phyloP scores from a whole-genome alignment of 257 asterid genomes.

The Solanum megistacrolobum region DNA sequence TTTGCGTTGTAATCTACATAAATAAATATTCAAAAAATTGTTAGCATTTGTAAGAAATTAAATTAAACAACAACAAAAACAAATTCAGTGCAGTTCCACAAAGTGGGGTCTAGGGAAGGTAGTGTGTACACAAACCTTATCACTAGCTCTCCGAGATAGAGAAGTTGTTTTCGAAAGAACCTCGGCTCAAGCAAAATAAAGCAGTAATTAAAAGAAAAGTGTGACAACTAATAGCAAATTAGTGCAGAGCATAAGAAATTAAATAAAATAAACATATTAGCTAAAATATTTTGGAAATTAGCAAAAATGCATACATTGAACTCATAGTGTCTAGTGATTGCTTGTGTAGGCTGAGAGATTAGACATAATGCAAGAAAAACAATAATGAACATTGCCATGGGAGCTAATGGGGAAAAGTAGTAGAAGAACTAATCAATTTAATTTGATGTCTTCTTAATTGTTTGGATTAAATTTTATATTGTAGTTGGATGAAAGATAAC shows the following conservation, averaged over 20 bases:
- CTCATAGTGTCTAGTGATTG: conserved; percentile 30
- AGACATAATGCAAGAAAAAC: neutral
- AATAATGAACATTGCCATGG: neutral
- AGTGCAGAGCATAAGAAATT: neutral
- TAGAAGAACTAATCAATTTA: neutral
- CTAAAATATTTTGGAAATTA: neutral
- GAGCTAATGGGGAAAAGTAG: neutral
- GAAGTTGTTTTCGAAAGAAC: rapidly evolving
- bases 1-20: conserved; percentile 32
- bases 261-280: neutral
- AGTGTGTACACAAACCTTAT: rapidly evolving
- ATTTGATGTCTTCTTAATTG: neutral
- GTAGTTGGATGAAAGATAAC: neutral
- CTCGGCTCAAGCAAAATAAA: neutral
- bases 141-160: rapidly evolving
- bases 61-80: neutral
- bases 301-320: conserved; percentile 18
- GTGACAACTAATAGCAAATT: neutral
- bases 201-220: neutral
- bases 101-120: rapidly evolving
- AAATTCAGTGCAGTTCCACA: rapidly evolving
- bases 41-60: neutral
- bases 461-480: neutral
- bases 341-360: conserved; percentile 18
- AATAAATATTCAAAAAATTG: neutral